Conservation (phyloP, 805 yeast species). For the Yarrowia bubula region DNA sequence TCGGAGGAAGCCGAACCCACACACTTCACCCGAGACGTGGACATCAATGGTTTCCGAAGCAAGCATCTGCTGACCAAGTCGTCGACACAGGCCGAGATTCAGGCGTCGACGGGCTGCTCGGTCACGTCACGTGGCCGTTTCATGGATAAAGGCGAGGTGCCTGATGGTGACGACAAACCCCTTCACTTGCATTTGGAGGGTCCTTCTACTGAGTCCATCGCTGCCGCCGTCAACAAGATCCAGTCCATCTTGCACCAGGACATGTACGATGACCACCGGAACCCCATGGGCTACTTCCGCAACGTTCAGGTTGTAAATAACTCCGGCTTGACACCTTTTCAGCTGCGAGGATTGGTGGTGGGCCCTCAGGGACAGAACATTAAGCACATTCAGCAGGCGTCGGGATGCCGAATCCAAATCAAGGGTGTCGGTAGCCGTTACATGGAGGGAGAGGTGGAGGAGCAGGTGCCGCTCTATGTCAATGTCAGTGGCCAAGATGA, state of each 20-base stretch:
- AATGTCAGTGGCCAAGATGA: conserved; percentile 35
- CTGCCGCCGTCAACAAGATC: conserved; percentile 17
- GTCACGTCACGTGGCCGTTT: conserved; percentile 40
- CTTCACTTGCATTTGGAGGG: conserved; percentile 36
- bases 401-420: conserved; percentile 39
- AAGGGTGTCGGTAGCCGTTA: conserved; percentile 42
- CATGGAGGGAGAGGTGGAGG: conserved; percentile 39
- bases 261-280: conserved; percentile 19
- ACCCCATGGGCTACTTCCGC: not conserved
- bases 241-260: conserved; percentile 16
- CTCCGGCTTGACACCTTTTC: conserved; percentile 33
- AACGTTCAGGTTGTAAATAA: conserved; percentile 6
- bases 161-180: conserved; percentile 57
- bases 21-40: conserved; percentile 35
- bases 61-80: conserved; percentile 41
- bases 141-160: conserved; percentile 47
- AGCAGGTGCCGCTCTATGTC: conserved; percentile 38
- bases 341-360: conserved; percentile 39
- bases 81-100: conserved; percentile 37
- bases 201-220: conserved; percentile 31
- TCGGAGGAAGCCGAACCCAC: conserved; percentile 25
- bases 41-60: conserved; percentile 41
- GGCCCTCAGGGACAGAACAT: conserved; percentile 41
- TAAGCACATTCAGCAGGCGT: conserved; percentile 40
- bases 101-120: conserved; percentile 37